phyloP scores from a whole-genome alignment of 1,284 basidiomycete species.

The Golubevia sp. region DNA sequence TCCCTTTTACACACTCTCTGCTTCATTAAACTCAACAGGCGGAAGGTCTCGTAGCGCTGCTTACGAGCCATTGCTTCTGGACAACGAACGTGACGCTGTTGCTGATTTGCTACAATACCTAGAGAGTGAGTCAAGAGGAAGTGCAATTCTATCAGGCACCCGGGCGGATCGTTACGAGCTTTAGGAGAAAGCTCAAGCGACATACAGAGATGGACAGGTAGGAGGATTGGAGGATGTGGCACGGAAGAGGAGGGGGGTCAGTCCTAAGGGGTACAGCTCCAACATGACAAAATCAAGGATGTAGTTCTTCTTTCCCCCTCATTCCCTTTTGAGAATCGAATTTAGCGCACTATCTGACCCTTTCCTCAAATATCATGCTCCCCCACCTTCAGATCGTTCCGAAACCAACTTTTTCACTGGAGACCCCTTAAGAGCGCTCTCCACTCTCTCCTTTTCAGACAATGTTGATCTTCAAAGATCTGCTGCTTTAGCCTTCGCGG shows the following conservation, averaged over 20 bases:
- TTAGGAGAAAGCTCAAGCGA: no score
- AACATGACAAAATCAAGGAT: no score
- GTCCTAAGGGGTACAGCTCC: no score
- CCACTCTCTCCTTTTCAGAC: slow-evolving; percentile 97
- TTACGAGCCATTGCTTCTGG: slow-evolving; percentile 84
- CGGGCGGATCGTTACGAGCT: no score
- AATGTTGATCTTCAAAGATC: slow-evolving; percentile 99
- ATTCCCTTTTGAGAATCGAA: no score
- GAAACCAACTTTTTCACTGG: slow-evolving; percentile 62
- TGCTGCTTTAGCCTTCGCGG: slow-evolving; percentile 96
- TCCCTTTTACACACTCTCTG: background rate
- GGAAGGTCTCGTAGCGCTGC: slow-evolving; percentile 7
- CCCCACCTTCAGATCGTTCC: slow-evolving; percentile 38
- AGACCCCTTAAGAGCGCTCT: slow-evolving; percentile 87
- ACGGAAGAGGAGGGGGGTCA: no score
- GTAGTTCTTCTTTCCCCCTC: no score
- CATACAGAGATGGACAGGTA: no score
- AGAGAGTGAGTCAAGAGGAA: slow-evolving; percentile 85
- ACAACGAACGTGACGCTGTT: slow-evolving; percentile 98
- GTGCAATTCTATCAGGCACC: background rate
- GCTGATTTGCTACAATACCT: slow-evolving; percentile 96
- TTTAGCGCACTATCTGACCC: no score
- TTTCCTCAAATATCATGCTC: slow-evolving; percentile 9
- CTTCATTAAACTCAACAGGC: background rate
- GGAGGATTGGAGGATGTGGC: no score